A percentile compares a stretch with the other conserved stretches of the same genome.
Conservation (phyloP, 108 stramenopile species). For the Cyclotella sp. region DNA sequence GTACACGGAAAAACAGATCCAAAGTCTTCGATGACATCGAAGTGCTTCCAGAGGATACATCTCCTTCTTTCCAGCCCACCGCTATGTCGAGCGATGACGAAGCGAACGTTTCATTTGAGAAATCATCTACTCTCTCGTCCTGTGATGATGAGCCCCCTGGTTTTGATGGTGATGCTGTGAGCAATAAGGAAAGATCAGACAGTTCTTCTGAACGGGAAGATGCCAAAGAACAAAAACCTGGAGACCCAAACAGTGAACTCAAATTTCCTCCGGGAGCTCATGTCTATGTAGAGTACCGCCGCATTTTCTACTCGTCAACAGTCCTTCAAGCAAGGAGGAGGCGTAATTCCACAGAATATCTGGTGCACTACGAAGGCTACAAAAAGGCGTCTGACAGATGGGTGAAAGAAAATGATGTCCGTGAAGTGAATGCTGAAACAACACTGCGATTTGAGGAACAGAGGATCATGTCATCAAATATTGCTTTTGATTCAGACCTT, state of each 20-base stretch:
- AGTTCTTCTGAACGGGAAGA: not conserved
- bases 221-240: constrained; percentile 7
- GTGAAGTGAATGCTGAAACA: constrained; percentile 44
- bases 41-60: not conserved
- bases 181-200: constrained; percentile 14
- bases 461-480: constrained; percentile 23
- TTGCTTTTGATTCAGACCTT: constrained; percentile 13
- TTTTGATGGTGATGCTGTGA: constrained; percentile 9
- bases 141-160: constrained; percentile 15
- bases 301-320: constrained; percentile 51
- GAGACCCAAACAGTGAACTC: not conserved
- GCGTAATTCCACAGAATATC: constrained; percentile 34
- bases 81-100: not conserved
- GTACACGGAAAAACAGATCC: not conserved
- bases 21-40: not conserved
- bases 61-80: too few relatives aligned
- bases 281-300: constrained; percentile 56
- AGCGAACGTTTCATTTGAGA: not conserved
- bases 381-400: constrained; percentile 58
- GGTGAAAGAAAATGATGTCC: constrained; percentile 52
- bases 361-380: constrained; percentile 60
- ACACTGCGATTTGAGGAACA: constrained; percentile 50
- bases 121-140: constrained; percentile 15
- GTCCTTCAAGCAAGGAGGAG: constrained; percentile 43
- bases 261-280: constrained; percentile 47